phyloP scores from a whole-genome alignment of 441 rosid genomes.

The Mallotus japonicus region DNA sequence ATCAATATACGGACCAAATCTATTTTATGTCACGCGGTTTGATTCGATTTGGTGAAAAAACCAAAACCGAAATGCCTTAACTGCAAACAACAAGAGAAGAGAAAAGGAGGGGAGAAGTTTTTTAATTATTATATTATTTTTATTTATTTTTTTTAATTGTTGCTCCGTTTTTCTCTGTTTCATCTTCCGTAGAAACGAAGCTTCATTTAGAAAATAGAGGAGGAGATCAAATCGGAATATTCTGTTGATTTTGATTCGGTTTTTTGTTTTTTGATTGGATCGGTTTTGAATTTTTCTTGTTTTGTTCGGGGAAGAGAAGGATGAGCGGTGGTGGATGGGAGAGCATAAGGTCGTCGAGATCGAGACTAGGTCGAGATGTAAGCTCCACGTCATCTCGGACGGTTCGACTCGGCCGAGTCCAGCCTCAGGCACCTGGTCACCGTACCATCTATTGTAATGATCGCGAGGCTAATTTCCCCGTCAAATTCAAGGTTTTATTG shows the following conservation, averaged over 20 bases:
- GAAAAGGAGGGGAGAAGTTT: not conserved
- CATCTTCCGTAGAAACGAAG: conserved; percentile 21
- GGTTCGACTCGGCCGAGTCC: conserved; percentile 81
- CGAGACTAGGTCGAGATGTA: conserved; percentile 37
- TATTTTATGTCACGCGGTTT: conserved; percentile 3
- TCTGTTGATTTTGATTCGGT: not conserved
- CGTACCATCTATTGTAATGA: conserved; percentile 90
- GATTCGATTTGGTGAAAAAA: conserved; percentile 4
- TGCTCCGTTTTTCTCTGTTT: conserved; percentile 28
- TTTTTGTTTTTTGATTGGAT: not conserved
- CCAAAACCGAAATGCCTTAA: not conserved
- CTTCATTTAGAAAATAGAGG: not conserved
- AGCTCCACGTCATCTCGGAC: conserved; percentile 52
- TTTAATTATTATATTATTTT: not conserved
- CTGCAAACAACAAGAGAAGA: conserved; percentile 1
- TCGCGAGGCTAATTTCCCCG: conserved; percentile 76
- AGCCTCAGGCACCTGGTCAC: conserved; percentile 82
- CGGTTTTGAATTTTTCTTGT: not conserved
- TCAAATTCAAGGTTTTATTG: conserved; percentile 61
- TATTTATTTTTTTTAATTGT: not conserved
- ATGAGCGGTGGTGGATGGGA: conserved; percentile 56
- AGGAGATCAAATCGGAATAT: not conserved
- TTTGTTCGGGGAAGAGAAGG: conserved; percentile 12
- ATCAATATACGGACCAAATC: not conserved
- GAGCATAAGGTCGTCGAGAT: conserved; percentile 47